Base-by-base conservation (phyloP, 495 filamentous ascomycete species). In the Aspergillus carlsbadensis region DNA sequence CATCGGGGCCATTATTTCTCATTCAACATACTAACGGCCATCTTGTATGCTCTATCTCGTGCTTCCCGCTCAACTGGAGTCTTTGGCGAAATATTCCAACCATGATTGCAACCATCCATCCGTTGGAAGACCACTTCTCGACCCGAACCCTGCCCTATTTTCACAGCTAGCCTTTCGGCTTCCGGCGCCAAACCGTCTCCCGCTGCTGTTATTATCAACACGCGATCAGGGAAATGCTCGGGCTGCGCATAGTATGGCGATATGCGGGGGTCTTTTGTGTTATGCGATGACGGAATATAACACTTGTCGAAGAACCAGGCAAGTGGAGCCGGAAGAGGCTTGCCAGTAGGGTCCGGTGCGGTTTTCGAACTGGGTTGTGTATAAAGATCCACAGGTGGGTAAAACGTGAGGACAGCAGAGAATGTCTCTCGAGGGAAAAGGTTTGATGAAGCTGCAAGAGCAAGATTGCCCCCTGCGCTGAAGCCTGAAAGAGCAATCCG, bases 401-500 rank as follows among this genome's bases (percentile, higher is more conserved):
- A 79, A 49, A 76, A 70, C 2, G 73, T 67, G 40, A 80, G 40
- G 21, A 78, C 24, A 4, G 69, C 71, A 47, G 61, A 65, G 55
- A 80, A 76, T 1, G 71, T 76, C 15, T 70, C 63, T 15, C 57
- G 60, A 1, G 76, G 66, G 60, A 78, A 75, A 15, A 75, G 54
- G 37, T 39, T 67, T 40, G 74, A 69, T 4, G 67, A 66, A 2
- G 68, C 66, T 2, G 62, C 65, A 17, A 80, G 61, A n/a, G 70
- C 69, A 17, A 80, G 69, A 46, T 76, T 80, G 0, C 63, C 77
- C 4, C 77, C 76, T 0, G 74, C 72, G 37, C 73, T 77, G 63
- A 79, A 80, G 5, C 75, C 77, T 10, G 73, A 77, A 15, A 78
- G 46, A 13, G 75, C 72, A 14, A 79, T 43, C 3, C 64, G 70